phyloP scores from a whole-genome alignment of 2,329 filamentous ascomycete species.

The Tolypocladium tundrense region DNA sequence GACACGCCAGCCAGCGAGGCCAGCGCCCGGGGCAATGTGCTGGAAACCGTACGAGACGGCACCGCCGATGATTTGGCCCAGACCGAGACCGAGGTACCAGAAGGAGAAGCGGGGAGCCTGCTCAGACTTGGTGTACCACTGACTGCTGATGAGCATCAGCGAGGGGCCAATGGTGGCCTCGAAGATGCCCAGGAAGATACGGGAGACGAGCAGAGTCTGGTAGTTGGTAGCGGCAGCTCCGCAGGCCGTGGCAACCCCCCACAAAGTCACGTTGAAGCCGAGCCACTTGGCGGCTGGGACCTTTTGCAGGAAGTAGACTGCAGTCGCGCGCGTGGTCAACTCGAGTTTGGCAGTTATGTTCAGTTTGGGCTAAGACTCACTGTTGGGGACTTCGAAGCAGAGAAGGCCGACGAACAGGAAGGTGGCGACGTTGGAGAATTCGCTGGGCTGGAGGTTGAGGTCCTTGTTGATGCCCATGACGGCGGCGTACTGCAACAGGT shows the following conservation, averaged over 20 bases:
- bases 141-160: constrained; percentile 49
- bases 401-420: constrained; percentile 53
- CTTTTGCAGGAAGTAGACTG: constrained; percentile 48
- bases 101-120: constrained; percentile 48
- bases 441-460: constrained; percentile 41
- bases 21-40: constrained; percentile 38
- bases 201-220: constrained; percentile 39
- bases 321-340: not conserved
- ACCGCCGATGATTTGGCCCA: constrained; percentile 52
- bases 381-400: constrained; percentile 49
- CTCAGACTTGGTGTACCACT: constrained; percentile 53
- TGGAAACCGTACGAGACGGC: constrained; percentile 54
- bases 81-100: constrained; percentile 51
- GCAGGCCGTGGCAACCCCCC: constrained; percentile 46
- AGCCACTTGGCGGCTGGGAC: constrained; percentile 53
- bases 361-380: constrained; percentile 19
- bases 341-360: not conserved
- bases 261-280: constrained; percentile 45
- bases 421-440: constrained; percentile 53
- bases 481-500: constrained; percentile 42
- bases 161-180: constrained; percentile 51
- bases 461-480: constrained; percentile 54
- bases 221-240: constrained; percentile 45
- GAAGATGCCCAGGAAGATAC: constrained; percentile 50
- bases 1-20: constrained; percentile 56